phyloP scores from a whole-genome alignment of 2,329 filamentous ascomycete genomes.

The Colletotrichum aenigma region DNA sequence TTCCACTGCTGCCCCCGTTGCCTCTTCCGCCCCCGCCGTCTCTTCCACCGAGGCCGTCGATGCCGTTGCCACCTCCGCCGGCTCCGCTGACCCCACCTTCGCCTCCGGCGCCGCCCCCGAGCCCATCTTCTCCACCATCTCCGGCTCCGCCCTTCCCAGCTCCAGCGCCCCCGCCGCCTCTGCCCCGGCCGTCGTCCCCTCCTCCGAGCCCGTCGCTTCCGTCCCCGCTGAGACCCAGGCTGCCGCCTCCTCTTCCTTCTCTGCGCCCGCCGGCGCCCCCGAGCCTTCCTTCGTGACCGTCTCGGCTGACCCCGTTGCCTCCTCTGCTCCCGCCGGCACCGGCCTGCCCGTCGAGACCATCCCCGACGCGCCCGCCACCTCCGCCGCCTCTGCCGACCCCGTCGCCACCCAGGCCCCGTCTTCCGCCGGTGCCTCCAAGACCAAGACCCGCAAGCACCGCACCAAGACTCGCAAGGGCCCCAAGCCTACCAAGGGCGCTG shows the following conservation, averaged over 20 bases:
- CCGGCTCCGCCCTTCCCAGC: background rate
- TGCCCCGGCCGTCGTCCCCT: background rate
- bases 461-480: background rate
- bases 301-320: background rate
- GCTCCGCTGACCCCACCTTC: background rate
- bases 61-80: background rate
- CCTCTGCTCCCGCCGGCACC: background rate
- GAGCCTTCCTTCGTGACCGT: conserved; percentile 1
- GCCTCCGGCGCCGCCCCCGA: background rate
- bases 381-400: background rate
- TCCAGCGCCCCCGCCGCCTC: background rate
- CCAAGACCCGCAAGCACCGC: background rate
- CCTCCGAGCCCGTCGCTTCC: background rate
- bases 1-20: background rate
- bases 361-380: background rate
- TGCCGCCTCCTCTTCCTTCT: background rate
- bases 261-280: background rate
- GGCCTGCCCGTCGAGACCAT: background rate
- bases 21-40: background rate
- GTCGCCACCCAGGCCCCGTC: background rate
- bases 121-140: conserved; percentile 7
- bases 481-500: background rate
- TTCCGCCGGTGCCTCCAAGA: background rate
- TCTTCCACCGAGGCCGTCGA: background rate
- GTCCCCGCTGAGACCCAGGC: background rate